A percentile compares a stretch with the other conserved stretches of the same genome.
Evolutionary conservation across 129 eudicot species (phyloP).

Genomic region (Pulicaria dysenterica): DNA sequence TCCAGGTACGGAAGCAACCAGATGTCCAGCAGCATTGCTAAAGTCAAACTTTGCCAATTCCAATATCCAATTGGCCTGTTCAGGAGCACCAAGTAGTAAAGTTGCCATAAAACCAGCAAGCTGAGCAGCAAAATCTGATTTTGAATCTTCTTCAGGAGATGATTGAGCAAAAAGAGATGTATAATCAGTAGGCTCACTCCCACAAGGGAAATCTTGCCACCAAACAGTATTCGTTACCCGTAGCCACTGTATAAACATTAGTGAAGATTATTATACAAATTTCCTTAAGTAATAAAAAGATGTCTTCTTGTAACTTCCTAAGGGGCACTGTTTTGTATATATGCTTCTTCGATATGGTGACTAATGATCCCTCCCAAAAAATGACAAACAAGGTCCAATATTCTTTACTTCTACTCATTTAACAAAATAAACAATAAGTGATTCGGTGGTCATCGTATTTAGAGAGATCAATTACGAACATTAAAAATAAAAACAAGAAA

Average conservation of each 20-base stretch:
- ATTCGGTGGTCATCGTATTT: neutral
- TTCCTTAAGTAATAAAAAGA: neutral
- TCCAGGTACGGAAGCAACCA: conserved; percentile 93
- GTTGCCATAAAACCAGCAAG: conserved; percentile 86
- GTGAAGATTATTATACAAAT: neutral
- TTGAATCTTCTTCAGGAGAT: conserved; percentile 45
- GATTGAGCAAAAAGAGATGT: conserved; percentile 55
- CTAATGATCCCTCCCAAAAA: neutral
- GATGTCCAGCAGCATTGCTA: conserved; percentile 62
- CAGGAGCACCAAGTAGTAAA: conserved; percentile 70
- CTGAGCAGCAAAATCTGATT: conserved; percentile 87
- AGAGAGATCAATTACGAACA: neutral
- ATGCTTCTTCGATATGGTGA: neutral
- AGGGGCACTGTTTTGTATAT: neutral
- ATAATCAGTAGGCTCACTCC: conserved; percentile 42
- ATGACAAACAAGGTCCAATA: neutral
- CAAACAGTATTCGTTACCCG: conserved; percentile 80
- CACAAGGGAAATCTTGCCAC: conserved; percentile 91
- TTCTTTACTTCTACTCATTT: neutral
- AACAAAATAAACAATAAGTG: neutral
- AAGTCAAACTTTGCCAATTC: conserved; percentile 81
- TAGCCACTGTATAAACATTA: conserved; percentile 64
- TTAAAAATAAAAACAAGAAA: neutral
- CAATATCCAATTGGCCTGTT: conserved; percentile 68
- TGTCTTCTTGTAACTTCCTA: neutral